Evolutionary conservation across 1,139 yeast species (phyloP).

Genomic region (Debaryomyces sp.): DNA sequence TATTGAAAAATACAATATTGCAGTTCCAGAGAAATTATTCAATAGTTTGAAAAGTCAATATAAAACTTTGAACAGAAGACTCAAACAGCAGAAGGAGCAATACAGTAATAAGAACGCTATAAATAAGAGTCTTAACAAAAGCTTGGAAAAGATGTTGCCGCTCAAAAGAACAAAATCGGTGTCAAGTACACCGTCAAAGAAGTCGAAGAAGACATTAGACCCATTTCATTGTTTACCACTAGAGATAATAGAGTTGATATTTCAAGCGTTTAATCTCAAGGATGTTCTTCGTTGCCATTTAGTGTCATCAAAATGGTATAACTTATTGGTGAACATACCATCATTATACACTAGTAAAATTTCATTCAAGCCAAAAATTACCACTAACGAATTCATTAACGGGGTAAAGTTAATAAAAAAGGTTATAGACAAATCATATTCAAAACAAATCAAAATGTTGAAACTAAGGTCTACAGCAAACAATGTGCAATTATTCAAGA

Average conservation of each 20-base stretch:
- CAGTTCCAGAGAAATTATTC: constrained; percentile 32
- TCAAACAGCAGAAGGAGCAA: constrained; percentile 19
- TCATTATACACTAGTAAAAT: constrained; percentile 26
- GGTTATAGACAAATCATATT: constrained; percentile 19
- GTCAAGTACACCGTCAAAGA: constrained; percentile 1
- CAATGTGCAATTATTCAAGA: constrained; percentile 24
- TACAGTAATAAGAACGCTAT: neutral
- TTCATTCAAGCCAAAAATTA: constrained; percentile 28
- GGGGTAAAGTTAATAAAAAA: constrained; percentile 33
- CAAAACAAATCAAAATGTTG: constrained; percentile 22
- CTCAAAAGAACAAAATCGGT: constrained; percentile 12
- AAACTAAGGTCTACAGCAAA: constrained; percentile 29
- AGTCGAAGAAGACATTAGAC: constrained; percentile 20
- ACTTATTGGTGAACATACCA: constrained; percentile 27
- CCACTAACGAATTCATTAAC: constrained; percentile 29
- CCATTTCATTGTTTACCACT: constrained; percentile 31
- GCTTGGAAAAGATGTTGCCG: constrained; percentile 20
- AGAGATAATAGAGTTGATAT: constrained; percentile 34
- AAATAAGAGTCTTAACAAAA: constrained; percentile 12
- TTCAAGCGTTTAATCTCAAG: constrained; percentile 23
- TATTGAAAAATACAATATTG: constrained; percentile 21
- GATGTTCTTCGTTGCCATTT: constrained; percentile 29
- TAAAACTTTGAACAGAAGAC: constrained; percentile 22
- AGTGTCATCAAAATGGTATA: constrained; percentile 40
- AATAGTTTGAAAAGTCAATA: constrained; percentile 28